Evolutionary conservation across 345 rosid genomes (phyloP).

Genomic region (Populus pruinosa): DNA sequence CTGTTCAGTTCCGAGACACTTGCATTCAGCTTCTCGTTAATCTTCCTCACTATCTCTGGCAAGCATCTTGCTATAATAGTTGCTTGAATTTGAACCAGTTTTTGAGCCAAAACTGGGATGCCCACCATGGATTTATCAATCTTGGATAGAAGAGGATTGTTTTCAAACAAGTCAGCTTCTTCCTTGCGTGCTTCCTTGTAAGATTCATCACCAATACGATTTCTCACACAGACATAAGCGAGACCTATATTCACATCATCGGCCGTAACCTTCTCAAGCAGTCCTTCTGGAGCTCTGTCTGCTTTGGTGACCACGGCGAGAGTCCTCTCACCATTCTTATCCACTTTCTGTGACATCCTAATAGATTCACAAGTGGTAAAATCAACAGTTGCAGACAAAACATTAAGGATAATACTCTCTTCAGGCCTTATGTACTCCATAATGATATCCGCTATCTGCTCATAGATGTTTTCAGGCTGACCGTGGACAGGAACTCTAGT

Average conservation of each 20-base stretch:
- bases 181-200: slow-evolving; percentile 31
- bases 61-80: slow-evolving; percentile 26
- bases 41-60: slow-evolving; percentile 29
- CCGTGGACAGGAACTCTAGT: slow-evolving; percentile 47
- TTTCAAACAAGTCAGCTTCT: slow-evolving; percentile 24
- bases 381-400: slow-evolving; percentile 41
- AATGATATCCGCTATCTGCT: no score
- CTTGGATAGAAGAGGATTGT: slow-evolving; percentile 21
- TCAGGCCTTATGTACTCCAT: slow-evolving; percentile 24
- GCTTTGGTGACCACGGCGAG: slow-evolving; percentile 54
- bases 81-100: slow-evolving; percentile 36
- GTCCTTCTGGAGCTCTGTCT: slow-evolving; percentile 48
- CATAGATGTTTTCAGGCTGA: slow-evolving; percentile 41
- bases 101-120: slow-evolving; percentile 35
- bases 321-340: slow-evolving; percentile 41
- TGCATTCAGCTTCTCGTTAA: slow-evolving; percentile 26
- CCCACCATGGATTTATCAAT: slow-evolving; percentile 40
- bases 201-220: slow-evolving; percentile 39
- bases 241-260: slow-evolving; percentile 53
- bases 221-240: slow-evolving; percentile 47
- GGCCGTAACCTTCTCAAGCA: slow-evolving; percentile 38
- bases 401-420: slow-evolving; percentile 44
- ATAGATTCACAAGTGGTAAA: slow-evolving; percentile 47
- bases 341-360: slow-evolving; percentile 43
- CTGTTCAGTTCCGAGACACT: slow-evolving; percentile 15